Evolutionary conservation across 148 eudicot genomes (phyloP).

Genomic region (Rhododendron simsii): DNA sequence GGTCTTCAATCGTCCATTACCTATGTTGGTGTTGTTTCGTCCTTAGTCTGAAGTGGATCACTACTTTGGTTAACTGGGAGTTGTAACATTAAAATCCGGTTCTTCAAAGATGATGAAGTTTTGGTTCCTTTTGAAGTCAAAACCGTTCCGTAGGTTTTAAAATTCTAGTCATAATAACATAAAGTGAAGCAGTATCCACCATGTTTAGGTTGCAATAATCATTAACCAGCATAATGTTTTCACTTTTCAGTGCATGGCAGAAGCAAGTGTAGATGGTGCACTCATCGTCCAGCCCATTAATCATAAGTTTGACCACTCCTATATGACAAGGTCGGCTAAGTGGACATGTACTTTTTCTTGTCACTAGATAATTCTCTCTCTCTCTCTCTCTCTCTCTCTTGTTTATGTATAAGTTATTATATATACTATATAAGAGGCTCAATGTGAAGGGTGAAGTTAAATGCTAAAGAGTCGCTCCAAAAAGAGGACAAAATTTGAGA

Average conservation of each 20-base stretch:
- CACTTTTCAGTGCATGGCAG: slow-evolving; percentile 63
- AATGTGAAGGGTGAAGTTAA: neutral
- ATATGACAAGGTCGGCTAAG: slow-evolving; percentile 68
- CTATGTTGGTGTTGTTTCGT: neutral
- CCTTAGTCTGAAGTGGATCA: neutral
- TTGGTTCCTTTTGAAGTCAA: neutral
- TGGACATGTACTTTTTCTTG: neutral
- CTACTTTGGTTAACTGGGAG: neutral
- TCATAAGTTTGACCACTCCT: slow-evolving; percentile 88
- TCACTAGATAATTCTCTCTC: neutral
- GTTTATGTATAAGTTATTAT: neutral
- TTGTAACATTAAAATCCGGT: neutral
- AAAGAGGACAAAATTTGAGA: neutral
- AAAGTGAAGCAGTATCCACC: neutral
- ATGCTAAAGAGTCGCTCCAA: neutral
- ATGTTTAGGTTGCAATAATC: neutral
- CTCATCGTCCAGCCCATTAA: slow-evolving; percentile 90
- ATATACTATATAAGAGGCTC: neutral
- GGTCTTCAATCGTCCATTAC: neutral
- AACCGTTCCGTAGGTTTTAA: neutral
- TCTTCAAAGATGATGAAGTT: neutral
- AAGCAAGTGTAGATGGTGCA: slow-evolving; percentile 86
- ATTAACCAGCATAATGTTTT: neutral
- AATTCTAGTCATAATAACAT: neutral
- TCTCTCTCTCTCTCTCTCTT: neutral